Base-by-base conservation (phyloP, 2,329 filamentous ascomycete species). In the Penicillium sp. region DNA sequence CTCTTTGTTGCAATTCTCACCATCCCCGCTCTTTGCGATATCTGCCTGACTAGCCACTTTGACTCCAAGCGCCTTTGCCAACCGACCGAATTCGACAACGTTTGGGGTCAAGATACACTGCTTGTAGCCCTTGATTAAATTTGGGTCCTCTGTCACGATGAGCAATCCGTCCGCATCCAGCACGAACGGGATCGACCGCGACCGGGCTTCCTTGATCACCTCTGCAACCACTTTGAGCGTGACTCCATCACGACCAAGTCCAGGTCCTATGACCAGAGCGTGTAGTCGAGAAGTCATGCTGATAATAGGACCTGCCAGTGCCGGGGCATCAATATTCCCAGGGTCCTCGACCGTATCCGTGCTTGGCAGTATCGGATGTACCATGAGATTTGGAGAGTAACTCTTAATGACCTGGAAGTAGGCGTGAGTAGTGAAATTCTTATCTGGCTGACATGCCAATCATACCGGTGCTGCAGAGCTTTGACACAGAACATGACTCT, bases 361-460 rank as follows among this genome's bases (percentile, higher is more conserved):
- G 73, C 94, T 90, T 24, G 91, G 89, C 85, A 99, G 93, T 61
- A 97, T 84, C 1, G 94, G 94, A 72, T 97, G 94, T 9, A 99
- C 94, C 93, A 99, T 99, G 23, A 99, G 81, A 71, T 97, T 97
- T 2, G 94, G 94, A 17, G 92, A 97, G 78, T 97, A 99, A 3
- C 91, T 90, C 78, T 99, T 99, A 76, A 99, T 96, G 30, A 97
- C 92, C 66, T 78, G 69, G n/a, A 8, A 15, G 10, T 6, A 12
- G 21, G 5, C 3, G 27, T 43, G 7, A 48, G 37, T 37, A n/a
- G 33, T 21, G 15, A 20, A 8, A 34, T 26, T n/a, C 32, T 10
- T 39, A 49, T 9, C 5, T 36, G 3, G 17, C 3, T 36, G 18
- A 33, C 3, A 9, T 47, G 13, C 26, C 23, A 24, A 27, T 55